phyloP scores from a whole-genome alignment of 257 asterid genomes.

The Euphrasia confusa region DNA sequence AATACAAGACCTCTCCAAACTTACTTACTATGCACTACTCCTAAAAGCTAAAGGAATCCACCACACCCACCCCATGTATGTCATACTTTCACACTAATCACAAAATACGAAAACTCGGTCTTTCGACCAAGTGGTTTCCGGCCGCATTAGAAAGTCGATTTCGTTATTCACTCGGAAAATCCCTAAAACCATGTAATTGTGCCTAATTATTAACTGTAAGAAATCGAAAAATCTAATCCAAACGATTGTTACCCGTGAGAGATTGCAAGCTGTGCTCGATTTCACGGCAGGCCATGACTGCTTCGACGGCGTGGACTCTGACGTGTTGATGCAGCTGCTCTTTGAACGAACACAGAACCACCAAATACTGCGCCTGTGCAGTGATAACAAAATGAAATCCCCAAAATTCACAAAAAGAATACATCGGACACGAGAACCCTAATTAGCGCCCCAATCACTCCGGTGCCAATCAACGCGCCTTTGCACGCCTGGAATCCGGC shows the following conservation, averaged over 20 bases:
- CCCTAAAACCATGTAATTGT: no score
- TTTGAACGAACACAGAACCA: conserved; percentile 83
- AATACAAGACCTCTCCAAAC: no score
- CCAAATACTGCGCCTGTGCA: conserved; percentile 83
- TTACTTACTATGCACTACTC: conserved; percentile 28
- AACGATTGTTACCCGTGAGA: conserved; percentile 57
- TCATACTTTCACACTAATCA: conserved; percentile 48
- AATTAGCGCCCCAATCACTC: no score
- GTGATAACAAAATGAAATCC: background rate
- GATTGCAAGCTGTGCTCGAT: conserved; percentile 78
- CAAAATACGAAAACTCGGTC: conserved; percentile 27
- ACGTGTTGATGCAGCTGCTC: conserved; percentile 98
- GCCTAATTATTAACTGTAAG: background rate
- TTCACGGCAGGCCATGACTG: conserved; percentile 98
- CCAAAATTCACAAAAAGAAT: background rate
- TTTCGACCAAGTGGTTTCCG: conserved; percentile 29
- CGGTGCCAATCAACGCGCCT: no score
- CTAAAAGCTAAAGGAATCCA: conserved; percentile 36
- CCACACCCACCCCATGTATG: conserved; percentile 51
- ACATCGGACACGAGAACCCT: no score
- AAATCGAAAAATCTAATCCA: background rate
- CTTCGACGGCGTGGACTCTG: conserved; percentile 96
- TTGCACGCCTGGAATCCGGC: no score
- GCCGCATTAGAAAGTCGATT: no score
- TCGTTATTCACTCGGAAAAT: no score